Evolutionary conservation across 495 filamentous ascomycete genomes (phyloP), one percentile per base, ranked within the genome.

Genomic region (Aspergillus egyptiacus): DNA sequence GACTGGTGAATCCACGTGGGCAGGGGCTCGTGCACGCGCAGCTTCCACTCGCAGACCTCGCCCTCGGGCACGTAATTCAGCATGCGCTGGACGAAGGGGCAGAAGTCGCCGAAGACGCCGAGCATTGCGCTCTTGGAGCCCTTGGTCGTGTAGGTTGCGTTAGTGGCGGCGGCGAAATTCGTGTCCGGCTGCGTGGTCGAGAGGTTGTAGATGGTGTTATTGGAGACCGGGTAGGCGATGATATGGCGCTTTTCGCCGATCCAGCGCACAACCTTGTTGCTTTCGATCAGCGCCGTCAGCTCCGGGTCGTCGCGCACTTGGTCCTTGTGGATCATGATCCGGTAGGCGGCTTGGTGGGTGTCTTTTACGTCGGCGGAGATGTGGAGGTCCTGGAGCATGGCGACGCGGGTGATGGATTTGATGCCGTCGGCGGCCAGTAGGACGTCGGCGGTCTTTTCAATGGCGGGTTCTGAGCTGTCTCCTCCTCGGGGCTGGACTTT

Each of bases 41-140:
- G 71, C 62, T 86, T 84, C 86, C 85, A 91, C 66, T 89, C 84
- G 63, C 84, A 86, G 20, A 91, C 84, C 54, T 87, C 84, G 30
- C 82, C 84, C 31, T 90, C 87, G 2, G 85, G 85, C 6, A 90
- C 85, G n/a, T 87, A 74, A 60, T 84, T 69, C 24, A 91, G 72
- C 78, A 91, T 81, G 46, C 81, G 77, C 54, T 80, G 76, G 9
- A 91, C 77, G 58, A 79, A 78, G 25, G 84, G 83, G 58, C 80
- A 85, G 67, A 87, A 91, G 60, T 85, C 83, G 14, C 54, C 65
- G 58, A 80, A 90, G 19, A 87, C 80, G 15, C 71, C 60, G 53
- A 88, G 59, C 82, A 89, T 85, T 37, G 69, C 75, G 18, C 64
- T 54, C 65, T 91, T 94, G 52, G 75, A 77, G 5, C 82, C 85